Conservation (phyloP, 352 stramenopile genomes). For the Phytophthora pseudosyringae region DNA sequence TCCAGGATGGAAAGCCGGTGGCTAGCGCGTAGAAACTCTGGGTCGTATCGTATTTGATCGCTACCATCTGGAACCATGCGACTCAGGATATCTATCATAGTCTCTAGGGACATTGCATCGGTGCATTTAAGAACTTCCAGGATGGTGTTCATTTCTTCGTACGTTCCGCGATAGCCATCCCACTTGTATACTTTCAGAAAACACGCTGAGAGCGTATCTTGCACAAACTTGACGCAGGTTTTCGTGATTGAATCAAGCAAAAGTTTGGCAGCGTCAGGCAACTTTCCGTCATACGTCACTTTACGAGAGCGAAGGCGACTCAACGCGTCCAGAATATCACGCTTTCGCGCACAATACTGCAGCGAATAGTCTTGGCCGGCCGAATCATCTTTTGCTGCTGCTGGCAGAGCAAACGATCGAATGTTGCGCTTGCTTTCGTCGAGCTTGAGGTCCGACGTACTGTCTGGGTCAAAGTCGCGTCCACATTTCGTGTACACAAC, state of each 20-base stretch:
- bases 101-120: neutral
- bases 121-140: neutral
- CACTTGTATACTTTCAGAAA: conserved; percentile 19
- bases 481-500: conserved; percentile 36
- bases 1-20: conserved; percentile 1
- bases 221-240: conserved; percentile 1
- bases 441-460: conserved; percentile 24
- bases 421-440: conserved; percentile 16
- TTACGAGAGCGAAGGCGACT: neutral
- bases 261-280: conserved; percentile 11
- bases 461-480: conserved; percentile 26
- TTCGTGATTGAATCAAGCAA: conserved; percentile 14
- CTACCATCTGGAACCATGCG: neutral
- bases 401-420: conserved; percentile 21
- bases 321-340: neutral
- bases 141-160: neutral
- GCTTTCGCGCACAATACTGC: neutral
- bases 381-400: neutral
- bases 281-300: conserved; percentile 6
- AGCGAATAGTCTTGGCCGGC: conserved; percentile 20
- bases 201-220: conserved; percentile 5
- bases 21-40: neutral
- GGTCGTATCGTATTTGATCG: neutral
- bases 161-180: neutral
- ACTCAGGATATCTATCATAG: neutral